Percentiles rank a stretch among this genome's conserved stretches.
Evolutionary conservation across 1,139 yeast genomes (phyloP).

Genomic region (Hyphopichia burtonii): DNA sequence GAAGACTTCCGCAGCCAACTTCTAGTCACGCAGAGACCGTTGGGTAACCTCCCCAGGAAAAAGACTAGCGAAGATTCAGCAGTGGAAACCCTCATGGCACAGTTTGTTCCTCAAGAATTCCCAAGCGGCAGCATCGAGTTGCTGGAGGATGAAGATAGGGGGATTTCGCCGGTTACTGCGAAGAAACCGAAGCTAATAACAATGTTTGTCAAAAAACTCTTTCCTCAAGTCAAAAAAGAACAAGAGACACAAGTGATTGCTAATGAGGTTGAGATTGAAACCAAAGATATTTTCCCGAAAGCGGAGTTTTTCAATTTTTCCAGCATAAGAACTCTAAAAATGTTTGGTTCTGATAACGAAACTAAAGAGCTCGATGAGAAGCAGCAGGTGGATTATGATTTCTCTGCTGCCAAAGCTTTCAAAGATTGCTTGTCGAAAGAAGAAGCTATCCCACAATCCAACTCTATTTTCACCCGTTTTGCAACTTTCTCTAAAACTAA

Average conservation of each 20-base stretch:
- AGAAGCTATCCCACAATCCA: constrained; percentile 3
- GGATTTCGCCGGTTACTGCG: neutral
- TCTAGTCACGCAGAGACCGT: neutral
- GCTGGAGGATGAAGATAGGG: neutral
- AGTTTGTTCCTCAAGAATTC: neutral
- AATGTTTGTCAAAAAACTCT: neutral
- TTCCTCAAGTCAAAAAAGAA: too few species aligned
- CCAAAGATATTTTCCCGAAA: too few species aligned
- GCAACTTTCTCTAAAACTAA: neutral
- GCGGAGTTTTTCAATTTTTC: too few species aligned
- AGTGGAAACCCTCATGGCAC: neutral
- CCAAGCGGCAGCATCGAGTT: neutral
- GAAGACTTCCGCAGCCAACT: constrained; percentile 2
- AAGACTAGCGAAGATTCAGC: too few species aligned
- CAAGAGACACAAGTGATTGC: too few species aligned
- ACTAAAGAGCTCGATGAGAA: too few species aligned
- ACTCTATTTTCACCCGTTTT: neutral
- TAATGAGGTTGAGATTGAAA: too few species aligned
- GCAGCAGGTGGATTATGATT: too few species aligned
- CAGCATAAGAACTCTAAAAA: too few species aligned
- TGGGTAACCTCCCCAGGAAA: too few species aligned
- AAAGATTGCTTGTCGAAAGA: constrained; percentile 2
- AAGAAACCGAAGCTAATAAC: neutral
- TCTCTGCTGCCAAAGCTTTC: constrained; percentile 3
- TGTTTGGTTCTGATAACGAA: too few species aligned